phyloP scores from a whole-genome alignment of 345 rosid species.

The Litchi chinensis region DNA sequence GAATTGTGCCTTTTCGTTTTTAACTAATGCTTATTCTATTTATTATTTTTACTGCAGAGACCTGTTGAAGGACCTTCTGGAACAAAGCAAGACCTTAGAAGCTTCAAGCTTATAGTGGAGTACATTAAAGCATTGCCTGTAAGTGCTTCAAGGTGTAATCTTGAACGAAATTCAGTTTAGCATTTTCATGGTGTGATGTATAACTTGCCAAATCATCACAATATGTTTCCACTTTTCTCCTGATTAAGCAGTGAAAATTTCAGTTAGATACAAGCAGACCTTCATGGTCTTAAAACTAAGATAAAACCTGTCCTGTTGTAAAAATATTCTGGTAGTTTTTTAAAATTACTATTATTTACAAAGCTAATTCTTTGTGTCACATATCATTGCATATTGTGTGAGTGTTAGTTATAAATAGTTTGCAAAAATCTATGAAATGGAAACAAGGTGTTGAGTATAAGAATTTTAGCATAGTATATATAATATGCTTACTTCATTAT shows the following conservation, averaged over 20 bases:
- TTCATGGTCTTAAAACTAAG: not conserved
- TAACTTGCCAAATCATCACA: not conserved
- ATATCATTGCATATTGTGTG: not conserved
- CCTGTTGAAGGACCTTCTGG: slow-evolving; percentile 65
- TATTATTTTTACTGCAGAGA: slow-evolving; percentile 53
- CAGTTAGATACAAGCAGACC: not conserved
- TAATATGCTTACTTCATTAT: not conserved
- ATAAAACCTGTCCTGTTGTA: not conserved
- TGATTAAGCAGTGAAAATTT: not conserved
- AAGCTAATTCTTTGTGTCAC: not conserved
- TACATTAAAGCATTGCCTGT: slow-evolving; percentile 95
- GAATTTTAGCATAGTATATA: not conserved
- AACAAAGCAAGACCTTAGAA: slow-evolving; percentile 75
- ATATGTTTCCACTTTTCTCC: not conserved
- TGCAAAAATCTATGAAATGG: not conserved
- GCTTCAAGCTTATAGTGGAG: slow-evolving; percentile 80
- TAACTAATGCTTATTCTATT: slow-evolving; percentile 4
- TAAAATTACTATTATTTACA: not conserved
- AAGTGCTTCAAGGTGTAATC: slow-evolving; percentile 31
- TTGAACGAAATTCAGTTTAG: slow-evolving; percentile 8
- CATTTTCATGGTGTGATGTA: not conserved
- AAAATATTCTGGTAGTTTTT: not conserved
- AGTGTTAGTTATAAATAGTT: not conserved
- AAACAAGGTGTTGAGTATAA: not conserved
- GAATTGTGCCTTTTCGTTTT: not conserved